These are phyloP conservation scores for Trypanosoma avium DNA, from an alignment of 208 protist species.

Conservation along the genomic window DNA sequence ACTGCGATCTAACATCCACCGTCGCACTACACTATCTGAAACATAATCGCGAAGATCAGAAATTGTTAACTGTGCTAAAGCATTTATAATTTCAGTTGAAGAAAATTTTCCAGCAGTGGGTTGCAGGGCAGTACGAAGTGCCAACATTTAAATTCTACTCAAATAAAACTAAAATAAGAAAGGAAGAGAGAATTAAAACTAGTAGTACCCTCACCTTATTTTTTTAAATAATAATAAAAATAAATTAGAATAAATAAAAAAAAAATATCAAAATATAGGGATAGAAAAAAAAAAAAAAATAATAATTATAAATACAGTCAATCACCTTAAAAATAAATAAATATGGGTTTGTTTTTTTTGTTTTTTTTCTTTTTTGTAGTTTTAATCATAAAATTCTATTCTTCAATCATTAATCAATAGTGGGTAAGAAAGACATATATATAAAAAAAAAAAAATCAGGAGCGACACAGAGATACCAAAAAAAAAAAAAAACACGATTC, in stretches of 20 bases:
- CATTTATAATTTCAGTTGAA: conserved; percentile 26
- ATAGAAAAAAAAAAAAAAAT: too few species aligned
- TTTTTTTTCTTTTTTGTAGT: too few species aligned
- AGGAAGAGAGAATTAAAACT: too few species aligned
- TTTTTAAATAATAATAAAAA: too few species aligned
- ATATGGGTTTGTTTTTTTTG: too few species aligned
- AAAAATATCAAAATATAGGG: too few species aligned
- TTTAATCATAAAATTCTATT: too few species aligned
- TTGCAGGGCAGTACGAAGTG: conserved; percentile 3
- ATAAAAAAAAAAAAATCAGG: conserved; percentile 1
- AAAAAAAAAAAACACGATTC: conserved; percentile 11
- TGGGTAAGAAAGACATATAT: neutral
- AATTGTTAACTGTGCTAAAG: conserved; percentile 33
- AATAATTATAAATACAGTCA: too few species aligned
- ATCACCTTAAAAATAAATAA: too few species aligned
- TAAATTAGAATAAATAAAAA: too few species aligned
- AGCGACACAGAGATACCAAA: neutral
- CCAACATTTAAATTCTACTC: conserved; percentile 6
- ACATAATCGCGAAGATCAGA: conserved; percentile 54
- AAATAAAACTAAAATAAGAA: too few species aligned
- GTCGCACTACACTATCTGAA: conserved; percentile 22
- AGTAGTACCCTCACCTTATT: too few species aligned
- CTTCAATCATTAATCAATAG: neutral
- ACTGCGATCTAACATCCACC: conserved; percentile 27
- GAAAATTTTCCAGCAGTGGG: neutral